phyloP scores from a whole-genome alignment of 257 asterid species.

The Solanum ahanhuiri region DNA sequence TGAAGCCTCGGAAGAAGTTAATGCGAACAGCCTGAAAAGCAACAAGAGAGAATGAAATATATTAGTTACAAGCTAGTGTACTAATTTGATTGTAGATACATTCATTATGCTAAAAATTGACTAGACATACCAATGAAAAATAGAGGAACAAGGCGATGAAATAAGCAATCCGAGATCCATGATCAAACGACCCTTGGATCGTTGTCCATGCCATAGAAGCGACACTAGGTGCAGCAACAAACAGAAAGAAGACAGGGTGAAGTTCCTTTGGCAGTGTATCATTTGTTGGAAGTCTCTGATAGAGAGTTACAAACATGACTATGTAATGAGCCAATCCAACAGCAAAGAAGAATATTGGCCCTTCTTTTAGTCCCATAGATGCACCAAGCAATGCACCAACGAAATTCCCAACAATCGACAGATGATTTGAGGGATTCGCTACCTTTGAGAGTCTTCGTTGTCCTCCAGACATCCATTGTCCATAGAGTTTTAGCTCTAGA shows the following conservation, averaged over 20 bases:
- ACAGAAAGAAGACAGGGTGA: slow-evolving; percentile 88
- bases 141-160: slow-evolving; percentile 93
- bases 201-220: slow-evolving; percentile 92
- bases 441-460: slow-evolving; percentile 74
- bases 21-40: slow-evolving; percentile 63
- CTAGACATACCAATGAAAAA: slow-evolving; percentile 49
- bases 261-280: slow-evolving; percentile 84
- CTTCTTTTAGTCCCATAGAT: slow-evolving; percentile 76
- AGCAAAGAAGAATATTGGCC: slow-evolving; percentile 79
- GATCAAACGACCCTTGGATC: slow-evolving; percentile 63
- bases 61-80: background rate
- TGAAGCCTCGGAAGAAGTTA: slow-evolving; percentile 79
- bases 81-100: background rate
- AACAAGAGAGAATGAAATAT: background rate
- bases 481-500: slow-evolving; percentile 77
- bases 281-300: slow-evolving; percentile 88
- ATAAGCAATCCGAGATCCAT: slow-evolving; percentile 55
- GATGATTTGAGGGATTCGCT: slow-evolving; percentile 85
- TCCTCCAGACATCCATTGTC: slow-evolving; percentile 98
- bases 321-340: slow-evolving; percentile 81
- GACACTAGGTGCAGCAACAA: slow-evolving; percentile 86
- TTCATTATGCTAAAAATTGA: background rate
- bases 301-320: slow-evolving; percentile 76
- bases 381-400: slow-evolving; percentile 93
- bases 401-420: slow-evolving; percentile 72